These are phyloP conservation scores for Tilletia horrida DNA, from an alignment of 1,284 basidiomycete genomes.

Conservation along the genomic window DNA sequence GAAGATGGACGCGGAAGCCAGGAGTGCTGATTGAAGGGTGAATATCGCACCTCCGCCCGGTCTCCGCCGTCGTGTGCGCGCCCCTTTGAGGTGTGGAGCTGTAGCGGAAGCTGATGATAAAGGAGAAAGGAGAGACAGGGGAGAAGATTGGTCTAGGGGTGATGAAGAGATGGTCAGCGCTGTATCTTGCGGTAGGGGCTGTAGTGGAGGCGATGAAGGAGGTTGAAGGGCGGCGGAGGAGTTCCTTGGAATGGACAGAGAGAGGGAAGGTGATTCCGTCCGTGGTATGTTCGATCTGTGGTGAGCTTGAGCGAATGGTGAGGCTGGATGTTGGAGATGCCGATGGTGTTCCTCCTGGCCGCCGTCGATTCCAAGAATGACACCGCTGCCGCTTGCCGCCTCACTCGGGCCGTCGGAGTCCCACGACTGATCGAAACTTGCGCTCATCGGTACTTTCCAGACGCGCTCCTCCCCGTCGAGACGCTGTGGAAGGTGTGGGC, in stretches of 20 bases:
- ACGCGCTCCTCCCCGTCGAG: too few relatives aligned
- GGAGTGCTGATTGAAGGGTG: background rate
- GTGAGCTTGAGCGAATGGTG: background rate
- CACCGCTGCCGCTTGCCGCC: background rate
- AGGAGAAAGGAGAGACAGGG: background rate
- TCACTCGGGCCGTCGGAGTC: background rate
- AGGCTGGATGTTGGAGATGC: too few relatives aligned
- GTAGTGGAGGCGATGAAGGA: too few relatives aligned
- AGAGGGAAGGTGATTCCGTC: background rate
- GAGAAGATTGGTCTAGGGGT: constrained; percentile 5
- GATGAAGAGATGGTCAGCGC: constrained; percentile 1
- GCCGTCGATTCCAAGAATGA: background rate
- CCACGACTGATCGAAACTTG: background rate
- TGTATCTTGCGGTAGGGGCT: background rate
- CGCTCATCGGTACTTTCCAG: background rate
- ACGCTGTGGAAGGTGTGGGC: too few relatives aligned
- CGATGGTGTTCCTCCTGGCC: background rate
- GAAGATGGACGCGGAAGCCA: background rate
- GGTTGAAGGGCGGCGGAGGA: background rate
- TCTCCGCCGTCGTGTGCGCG: background rate
- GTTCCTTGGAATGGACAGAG: background rate
- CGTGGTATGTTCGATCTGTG: background rate
- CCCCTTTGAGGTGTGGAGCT: background rate
- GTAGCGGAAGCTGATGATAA: background rate
- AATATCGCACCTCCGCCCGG: background rate